phyloP scores from a whole-genome alignment of 2,329 filamentous ascomycete genomes.

The Fusarium nisikadoi region DNA sequence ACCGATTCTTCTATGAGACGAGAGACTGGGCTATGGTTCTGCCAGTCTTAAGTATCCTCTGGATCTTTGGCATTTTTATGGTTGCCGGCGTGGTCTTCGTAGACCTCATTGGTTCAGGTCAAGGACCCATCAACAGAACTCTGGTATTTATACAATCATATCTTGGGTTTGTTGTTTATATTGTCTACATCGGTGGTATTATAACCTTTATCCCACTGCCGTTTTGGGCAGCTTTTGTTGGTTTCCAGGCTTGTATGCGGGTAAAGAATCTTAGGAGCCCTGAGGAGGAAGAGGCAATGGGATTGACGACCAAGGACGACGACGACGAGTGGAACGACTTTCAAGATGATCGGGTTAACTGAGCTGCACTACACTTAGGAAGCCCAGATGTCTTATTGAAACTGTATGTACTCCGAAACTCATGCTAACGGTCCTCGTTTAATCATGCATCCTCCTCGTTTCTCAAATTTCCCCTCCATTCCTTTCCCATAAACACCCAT shows the following conservation, averaged over 20 bases:
- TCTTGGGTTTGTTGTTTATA: neutral
- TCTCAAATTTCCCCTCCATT: neutral
- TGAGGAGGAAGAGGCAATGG: constrained; percentile 19
- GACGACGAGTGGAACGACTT: constrained; percentile 18
- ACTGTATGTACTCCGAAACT: constrained; percentile 10
- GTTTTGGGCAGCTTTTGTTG: constrained; percentile 30
- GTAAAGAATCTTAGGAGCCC: constrained; percentile 15
- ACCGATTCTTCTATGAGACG: constrained; percentile 30
- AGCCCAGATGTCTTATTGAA: constrained; percentile 11
- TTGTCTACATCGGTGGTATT: neutral
- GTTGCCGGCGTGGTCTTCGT: neutral
- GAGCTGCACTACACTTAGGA: neutral
- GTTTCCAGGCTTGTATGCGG: constrained; percentile 20
- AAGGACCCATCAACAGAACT: neutral
- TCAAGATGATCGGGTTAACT: constrained; percentile 18
- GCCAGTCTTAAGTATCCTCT: constrained; percentile 24
- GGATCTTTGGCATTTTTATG: constrained; percentile 20
- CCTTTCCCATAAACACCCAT: neutral
- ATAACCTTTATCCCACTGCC: constrained; percentile 9
- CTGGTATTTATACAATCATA: neutral
- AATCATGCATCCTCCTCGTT: constrained; percentile 11
- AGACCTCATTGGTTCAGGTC: constrained; percentile 18
- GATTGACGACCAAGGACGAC: constrained; percentile 12
- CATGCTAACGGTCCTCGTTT: constrained; percentile 13
- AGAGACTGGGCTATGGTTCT: constrained; percentile 33